phyloP scores from a whole-genome alignment of 306 rosid species.

The Begonia peltatifolia region DNA sequence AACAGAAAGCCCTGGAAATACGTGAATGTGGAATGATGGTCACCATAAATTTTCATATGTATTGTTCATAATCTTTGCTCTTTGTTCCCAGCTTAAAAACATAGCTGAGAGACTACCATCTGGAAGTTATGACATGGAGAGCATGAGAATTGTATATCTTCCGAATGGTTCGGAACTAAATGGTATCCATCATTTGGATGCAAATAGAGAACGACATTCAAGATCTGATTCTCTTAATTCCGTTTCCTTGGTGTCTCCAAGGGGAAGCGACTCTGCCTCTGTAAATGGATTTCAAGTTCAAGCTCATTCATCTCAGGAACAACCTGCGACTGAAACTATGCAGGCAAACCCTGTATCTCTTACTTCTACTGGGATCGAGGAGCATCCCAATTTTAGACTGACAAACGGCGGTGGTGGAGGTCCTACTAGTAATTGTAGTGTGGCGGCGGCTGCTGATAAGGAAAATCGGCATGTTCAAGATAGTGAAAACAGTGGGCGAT shows the following conservation, averaged over 20 bases:
- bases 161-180: slow-evolving; percentile 59
- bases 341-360: neutral
- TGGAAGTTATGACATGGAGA: slow-evolving; percentile 48
- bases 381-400: slow-evolving; percentile 19
- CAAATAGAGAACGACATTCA: slow-evolving; percentile 41
- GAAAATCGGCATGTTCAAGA: slow-evolving; percentile 48
- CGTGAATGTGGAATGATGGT: no score
- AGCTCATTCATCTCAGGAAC: slow-evolving; percentile 22
- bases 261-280: slow-evolving; percentile 37
- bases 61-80: neutral
- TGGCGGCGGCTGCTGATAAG: slow-evolving; percentile 34
- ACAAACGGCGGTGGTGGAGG: slow-evolving; percentile 32
- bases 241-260: slow-evolving; percentile 41
- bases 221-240: slow-evolving; percentile 52
- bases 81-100: slow-evolving; percentile 64
- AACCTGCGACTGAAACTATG: slow-evolving; percentile 21
- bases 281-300: slow-evolving; percentile 24
- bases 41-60: neutral
- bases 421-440: slow-evolving; percentile 30
- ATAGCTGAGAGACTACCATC: slow-evolving; percentile 87
- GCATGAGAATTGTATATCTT: slow-evolving; percentile 28
- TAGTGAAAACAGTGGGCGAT: slow-evolving; percentile 49
- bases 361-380: slow-evolving; percentile 20
- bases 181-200: slow-evolving; percentile 37
- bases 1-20: no score